Evolutionary conservation across 345 rosid genomes (phyloP).

Genomic region (Punica granatum): DNA sequence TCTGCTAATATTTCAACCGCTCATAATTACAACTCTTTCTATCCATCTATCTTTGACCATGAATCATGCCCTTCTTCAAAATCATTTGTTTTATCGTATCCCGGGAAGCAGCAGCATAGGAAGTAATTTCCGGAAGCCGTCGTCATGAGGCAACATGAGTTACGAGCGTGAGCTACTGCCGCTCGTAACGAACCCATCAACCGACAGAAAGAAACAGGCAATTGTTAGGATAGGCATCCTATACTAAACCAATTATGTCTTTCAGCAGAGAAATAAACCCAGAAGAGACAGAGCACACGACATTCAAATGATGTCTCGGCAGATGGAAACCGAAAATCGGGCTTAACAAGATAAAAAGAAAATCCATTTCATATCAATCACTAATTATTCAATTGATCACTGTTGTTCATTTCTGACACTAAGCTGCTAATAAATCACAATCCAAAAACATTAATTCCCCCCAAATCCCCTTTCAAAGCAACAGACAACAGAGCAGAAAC

Average conservation of each 20-base stretch:
- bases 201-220: not conserved
- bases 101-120: not conserved
- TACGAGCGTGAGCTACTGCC: too few species aligned
- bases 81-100: not conserved
- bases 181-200: not conserved
- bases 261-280: too few species aligned
- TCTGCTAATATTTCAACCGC: not conserved
- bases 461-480: not conserved
- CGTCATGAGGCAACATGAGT: too few species aligned
- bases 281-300: too few species aligned
- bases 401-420: not conserved
- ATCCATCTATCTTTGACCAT: not conserved
- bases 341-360: not conserved
- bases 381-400: not conserved
- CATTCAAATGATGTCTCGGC: not conserved
- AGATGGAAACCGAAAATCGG: not conserved
- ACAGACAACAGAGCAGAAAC: not conserved
- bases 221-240: too few species aligned
- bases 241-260: too few species aligned
- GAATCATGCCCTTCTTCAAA: not conserved
- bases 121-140: not conserved
- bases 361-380: not conserved
- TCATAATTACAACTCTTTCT: not conserved
- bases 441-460: not conserved
- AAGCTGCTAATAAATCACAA: not conserved